Evolutionary conservation across 1,139 yeast genomes (phyloP).

Genomic region (Blastobotrys indianensis): DNA sequence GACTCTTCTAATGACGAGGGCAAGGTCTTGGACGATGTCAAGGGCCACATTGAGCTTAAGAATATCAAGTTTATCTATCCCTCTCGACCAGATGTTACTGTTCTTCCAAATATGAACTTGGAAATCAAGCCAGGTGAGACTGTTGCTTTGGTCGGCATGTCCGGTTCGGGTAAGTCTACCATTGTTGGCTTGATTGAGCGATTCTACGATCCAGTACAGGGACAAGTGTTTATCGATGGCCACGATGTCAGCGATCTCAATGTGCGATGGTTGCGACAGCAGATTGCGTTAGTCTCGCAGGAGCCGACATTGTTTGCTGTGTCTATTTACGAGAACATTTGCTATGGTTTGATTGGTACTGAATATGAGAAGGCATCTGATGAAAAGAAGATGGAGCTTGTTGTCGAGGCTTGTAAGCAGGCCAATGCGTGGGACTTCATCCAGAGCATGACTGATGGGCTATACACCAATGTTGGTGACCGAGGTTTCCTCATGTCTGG

Average conservation of each 20-base stretch:
- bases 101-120: slow-evolving; percentile 61
- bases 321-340: slow-evolving; percentile 69
- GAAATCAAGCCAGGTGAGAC: slow-evolving; percentile 64
- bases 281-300: slow-evolving; percentile 82
- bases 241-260: slow-evolving; percentile 57
- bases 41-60: slow-evolving; percentile 53
- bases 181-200: slow-evolving; percentile 68
- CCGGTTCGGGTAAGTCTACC: slow-evolving; percentile 91
- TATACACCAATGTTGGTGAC: slow-evolving; percentile 51
- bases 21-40: slow-evolving; percentile 31
- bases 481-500: slow-evolving; percentile 59
- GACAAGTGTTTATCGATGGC: slow-evolving; percentile 64
- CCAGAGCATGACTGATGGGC: slow-evolving; percentile 35
- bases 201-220: slow-evolving; percentile 57
- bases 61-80: slow-evolving; percentile 62
- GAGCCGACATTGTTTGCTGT: slow-evolving; percentile 82
- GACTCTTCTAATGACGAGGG: slow-evolving; percentile 33
- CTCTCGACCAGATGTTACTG: slow-evolving; percentile 70
- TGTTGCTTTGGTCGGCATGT: slow-evolving; percentile 84
- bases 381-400: slow-evolving; percentile 30
- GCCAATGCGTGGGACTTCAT: slow-evolving; percentile 42
- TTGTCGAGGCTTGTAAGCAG: slow-evolving; percentile 35
- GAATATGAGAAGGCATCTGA: slow-evolving; percentile 42
- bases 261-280: slow-evolving; percentile 63
- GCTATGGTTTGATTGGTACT: slow-evolving; percentile 60